phyloP scores from a whole-genome alignment of 345 rosid genomes.

The Melastoma malabathricum region DNA sequence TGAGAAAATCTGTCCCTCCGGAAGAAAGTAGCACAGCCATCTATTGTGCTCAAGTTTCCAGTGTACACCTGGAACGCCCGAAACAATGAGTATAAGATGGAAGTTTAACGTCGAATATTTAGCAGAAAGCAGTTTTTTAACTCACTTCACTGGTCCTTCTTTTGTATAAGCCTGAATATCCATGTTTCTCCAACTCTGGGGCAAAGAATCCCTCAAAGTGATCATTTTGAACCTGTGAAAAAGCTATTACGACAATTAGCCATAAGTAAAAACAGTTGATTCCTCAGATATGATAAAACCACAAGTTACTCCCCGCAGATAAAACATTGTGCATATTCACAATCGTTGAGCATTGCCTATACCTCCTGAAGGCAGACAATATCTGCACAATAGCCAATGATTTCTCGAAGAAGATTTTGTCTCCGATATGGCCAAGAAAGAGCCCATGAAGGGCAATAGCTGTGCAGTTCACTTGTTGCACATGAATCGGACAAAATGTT shows the following conservation, averaged over 20 bases:
- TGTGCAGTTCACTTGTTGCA: conserved; percentile 67
- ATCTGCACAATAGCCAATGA: conserved; percentile 87
- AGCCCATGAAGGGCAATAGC: conserved; percentile 97
- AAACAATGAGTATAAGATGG: too few species aligned
- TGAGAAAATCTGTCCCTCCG: conserved; percentile 91
- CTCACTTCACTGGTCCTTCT: conserved; percentile 84
- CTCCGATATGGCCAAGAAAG: conserved; percentile 95
- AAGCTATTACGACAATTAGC: background rate
- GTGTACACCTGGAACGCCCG: conserved; percentile 40
- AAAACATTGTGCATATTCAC: background rate
- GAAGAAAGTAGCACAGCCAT: conserved; percentile 95
- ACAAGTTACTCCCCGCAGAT: background rate
- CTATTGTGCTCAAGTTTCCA: conserved; percentile 48
- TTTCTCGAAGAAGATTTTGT: conserved; percentile 82
- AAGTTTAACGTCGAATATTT: background rate
- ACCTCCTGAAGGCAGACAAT: conserved; percentile 98
- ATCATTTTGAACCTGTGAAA: conserved; percentile 78
- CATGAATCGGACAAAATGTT: conserved; percentile 75
- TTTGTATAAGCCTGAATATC: conserved; percentile 80
- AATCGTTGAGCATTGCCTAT: background rate
- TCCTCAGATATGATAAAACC: too few species aligned
- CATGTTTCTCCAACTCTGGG: conserved; percentile 94
- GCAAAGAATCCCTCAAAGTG: conserved; percentile 83
- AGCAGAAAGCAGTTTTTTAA: conserved; percentile 4
- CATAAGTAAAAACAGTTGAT: too few species aligned